phyloP scores from a whole-genome alignment of 2,329 filamentous ascomycete species.

The Alternaria sp. region DNA sequence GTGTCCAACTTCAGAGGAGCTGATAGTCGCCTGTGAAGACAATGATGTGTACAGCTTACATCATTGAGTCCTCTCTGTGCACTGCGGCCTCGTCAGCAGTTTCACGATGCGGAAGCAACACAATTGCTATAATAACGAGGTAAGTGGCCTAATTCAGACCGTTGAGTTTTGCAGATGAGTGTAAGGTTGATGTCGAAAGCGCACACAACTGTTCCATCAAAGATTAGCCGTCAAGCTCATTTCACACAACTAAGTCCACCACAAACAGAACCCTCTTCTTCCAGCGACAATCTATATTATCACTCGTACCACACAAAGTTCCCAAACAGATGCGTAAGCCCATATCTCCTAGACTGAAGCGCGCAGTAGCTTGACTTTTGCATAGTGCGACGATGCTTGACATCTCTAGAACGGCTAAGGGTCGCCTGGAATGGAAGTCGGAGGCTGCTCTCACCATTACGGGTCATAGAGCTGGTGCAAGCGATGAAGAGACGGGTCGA shows the following conservation, averaged over 20 bases:
- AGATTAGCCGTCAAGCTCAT: not conserved
- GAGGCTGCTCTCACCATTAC: slow-evolving; percentile 10
- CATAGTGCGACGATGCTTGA: slow-evolving; percentile 12
- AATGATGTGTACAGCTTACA: not conserved
- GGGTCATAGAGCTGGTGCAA: slow-evolving; percentile 8
- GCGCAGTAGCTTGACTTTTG: slow-evolving; percentile 15
- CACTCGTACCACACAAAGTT: slow-evolving; percentile 17
- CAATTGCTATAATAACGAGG: not conserved
- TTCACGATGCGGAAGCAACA: not conserved
- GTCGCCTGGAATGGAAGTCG: slow-evolving; percentile 13
- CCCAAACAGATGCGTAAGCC: slow-evolving; percentile 20
- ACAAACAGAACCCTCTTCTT: slow-evolving; percentile 12
- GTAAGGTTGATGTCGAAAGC: not conserved
- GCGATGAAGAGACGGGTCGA: slow-evolving; percentile 3
- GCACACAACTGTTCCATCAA: not conserved
- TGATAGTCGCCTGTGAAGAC: not conserved
- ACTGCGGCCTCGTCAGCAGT: not conserved
- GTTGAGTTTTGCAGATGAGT: not conserved
- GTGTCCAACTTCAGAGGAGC: not conserved
- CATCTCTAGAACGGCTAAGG: slow-evolving; percentile 16
- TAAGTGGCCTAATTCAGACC: not conserved
- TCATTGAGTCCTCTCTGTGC: not conserved
- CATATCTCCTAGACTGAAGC: slow-evolving; percentile 19
- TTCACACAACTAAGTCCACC: slow-evolving; percentile 6
- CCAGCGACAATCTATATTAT: slow-evolving; percentile 4